phyloP scores from a whole-genome alignment of 768 basidiomycete genomes.

The Boletus vinaceobasis region DNA sequence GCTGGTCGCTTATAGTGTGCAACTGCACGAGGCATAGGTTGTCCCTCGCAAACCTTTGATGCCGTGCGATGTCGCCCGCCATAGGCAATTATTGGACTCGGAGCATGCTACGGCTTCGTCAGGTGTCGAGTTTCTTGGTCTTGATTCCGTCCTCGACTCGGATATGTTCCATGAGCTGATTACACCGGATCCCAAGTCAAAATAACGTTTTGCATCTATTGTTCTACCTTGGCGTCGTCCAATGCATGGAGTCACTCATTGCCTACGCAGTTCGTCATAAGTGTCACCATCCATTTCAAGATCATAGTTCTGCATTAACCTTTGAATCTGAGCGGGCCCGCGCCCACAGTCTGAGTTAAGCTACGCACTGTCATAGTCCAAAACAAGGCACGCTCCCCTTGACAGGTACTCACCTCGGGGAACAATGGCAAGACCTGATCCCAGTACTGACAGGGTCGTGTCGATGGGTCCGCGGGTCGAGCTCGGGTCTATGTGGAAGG shows the following conservation, averaged over 20 bases:
- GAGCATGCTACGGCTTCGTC: not conserved
- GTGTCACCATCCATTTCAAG: not conserved
- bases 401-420: not conserved
- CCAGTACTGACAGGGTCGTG: not conserved
- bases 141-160: not conserved
- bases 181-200: not conserved
- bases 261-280: not conserved
- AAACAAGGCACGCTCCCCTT: not conserved
- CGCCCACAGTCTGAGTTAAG: not conserved
- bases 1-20: conserved; percentile 2
- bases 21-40: not conserved
- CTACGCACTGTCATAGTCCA: not conserved
- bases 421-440: not conserved
- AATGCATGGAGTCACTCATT: not conserved
- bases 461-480: not conserved
- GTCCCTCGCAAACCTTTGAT: not conserved
- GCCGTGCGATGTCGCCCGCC: too few relatives aligned
- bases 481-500: not conserved
- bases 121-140: not conserved
- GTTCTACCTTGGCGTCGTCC: not conserved
- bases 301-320: not conserved
- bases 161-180: not conserved
- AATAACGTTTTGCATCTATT: not conserved
- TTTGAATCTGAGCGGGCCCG: not conserved
- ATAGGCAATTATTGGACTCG: not conserved